Evolutionary conservation across 805 yeast species (phyloP), one percentile per base, ranked within the genome.

Genomic region (Wickerhamomyces silvicola): DNA sequence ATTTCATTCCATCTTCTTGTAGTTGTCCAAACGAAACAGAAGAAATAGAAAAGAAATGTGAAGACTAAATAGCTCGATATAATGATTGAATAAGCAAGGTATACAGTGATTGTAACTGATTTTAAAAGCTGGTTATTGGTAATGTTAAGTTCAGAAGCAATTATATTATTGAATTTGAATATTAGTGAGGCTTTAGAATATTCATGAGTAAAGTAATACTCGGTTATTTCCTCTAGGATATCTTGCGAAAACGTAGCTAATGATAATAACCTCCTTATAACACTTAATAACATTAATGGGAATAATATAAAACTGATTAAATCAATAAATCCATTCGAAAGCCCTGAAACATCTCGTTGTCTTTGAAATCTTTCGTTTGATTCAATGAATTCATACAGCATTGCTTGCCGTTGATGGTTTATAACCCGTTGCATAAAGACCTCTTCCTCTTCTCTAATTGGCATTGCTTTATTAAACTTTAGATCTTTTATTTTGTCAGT

Each of bases 51-150:
- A 14, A 36, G 3, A 7, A 27, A 37, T 4, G 39, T 34, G 32
- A 42, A 34, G n/a, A 42, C 28, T 19, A 44, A 34, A 33, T 44
- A 44, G 6, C 42, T 28, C 4, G 46, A 41, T 30, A 31, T 34
- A 4, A 26, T 19, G 7, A 36, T 15, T 3, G 48, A 38, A 22
- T 44, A 44, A 7, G 15, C 12, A 5, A 42, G 16, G 20, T 42
- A 44, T 2, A 39, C 11, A 2, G 19, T n/a, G 1, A 44, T 26
- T 2, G 42, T 42, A 11, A 28, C 2, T 12, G 19, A 10, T 23
- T 37, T 39, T 19, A 43, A 10, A 6, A 6, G 11, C 10, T 11
- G 17, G 10, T 17, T 17, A 27, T 16, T 29, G 2, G 9, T 3
- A 12, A 17, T 4, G 1, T 34, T 17, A 12, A 35, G 30, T 29